A percentile compares a stretch with the other conserved stretches of the same genome.
phyloP scores from a whole-genome alignment of 1,284 basidiomycete species.

The Anthracocystis setariae region DNA sequence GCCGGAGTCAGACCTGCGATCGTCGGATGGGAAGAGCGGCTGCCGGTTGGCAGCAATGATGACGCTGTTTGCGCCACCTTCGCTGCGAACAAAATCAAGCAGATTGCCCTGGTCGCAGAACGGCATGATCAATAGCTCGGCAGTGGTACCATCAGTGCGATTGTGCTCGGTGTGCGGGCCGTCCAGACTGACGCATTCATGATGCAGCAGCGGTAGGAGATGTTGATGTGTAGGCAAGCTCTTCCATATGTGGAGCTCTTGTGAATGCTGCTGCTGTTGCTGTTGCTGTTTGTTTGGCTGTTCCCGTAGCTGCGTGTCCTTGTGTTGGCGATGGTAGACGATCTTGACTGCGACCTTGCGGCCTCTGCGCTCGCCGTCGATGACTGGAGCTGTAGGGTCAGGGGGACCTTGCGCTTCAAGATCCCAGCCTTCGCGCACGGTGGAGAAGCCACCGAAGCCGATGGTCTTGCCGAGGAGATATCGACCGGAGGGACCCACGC shows the following conservation, averaged over 20 bases:
- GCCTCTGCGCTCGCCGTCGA: constrained; percentile 29
- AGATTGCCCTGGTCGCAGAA: constrained; percentile 55
- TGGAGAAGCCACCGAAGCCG: constrained; percentile 86
- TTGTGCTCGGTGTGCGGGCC: background rate
- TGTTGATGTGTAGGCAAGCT: constrained; percentile 51
- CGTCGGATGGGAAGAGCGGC: constrained; percentile 14
- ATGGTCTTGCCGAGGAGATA: constrained; percentile 82
- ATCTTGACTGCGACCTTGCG: constrained; percentile 58
- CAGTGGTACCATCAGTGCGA: constrained; percentile 4
- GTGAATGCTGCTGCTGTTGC: constrained; percentile 10
- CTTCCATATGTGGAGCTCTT: constrained; percentile 58
- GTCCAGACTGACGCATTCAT: constrained; percentile 42
- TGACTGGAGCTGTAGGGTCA: constrained; percentile 27
- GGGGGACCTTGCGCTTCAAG: constrained; percentile 25
- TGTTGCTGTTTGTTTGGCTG: constrained; percentile 6
- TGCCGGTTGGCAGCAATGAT: constrained; percentile 13
- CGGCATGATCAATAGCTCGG: constrained; percentile 59
- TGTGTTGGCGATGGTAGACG: constrained; percentile 33
- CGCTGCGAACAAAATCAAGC: constrained; percentile 55
- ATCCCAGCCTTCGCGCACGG: constrained; percentile 75
- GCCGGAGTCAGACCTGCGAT: constrained; percentile 29
- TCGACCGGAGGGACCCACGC: constrained; percentile 54
- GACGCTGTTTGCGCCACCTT: constrained; percentile 31
- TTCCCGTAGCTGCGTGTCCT: constrained; percentile 4
- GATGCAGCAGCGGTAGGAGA: constrained; percentile 55